These are phyloP conservation scores for Flaveria linearis DNA, from an alignment of 129 eudicot genomes.

Conservation along the genomic window DNA sequence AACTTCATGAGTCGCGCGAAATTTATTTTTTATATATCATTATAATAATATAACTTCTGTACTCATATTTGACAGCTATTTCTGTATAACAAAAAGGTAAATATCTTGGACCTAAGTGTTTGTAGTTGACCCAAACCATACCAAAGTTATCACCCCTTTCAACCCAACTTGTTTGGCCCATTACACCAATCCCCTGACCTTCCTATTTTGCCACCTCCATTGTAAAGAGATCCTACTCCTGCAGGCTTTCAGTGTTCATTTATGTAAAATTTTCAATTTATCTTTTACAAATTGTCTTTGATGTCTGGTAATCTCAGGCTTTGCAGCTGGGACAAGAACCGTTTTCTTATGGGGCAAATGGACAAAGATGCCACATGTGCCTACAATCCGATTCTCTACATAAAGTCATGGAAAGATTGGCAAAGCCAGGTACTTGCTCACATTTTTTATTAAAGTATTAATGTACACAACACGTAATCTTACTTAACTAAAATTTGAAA, in stretches of 20 bases:
- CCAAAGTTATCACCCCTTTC: neutral
- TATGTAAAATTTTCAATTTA: neutral
- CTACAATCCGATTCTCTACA: constrained; percentile 73
- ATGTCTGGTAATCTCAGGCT: constrained; percentile 48
- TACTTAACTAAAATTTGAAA: neutral
- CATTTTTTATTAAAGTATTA: neutral
- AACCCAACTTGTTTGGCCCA: neutral
- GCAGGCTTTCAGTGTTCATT: neutral
- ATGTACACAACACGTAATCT: neutral
- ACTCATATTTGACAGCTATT: neutral
- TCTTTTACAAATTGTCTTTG: neutral
- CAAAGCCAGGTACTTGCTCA: constrained; percentile 63
- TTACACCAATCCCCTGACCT: neutral
- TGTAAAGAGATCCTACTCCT: neutral
- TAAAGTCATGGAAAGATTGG: constrained; percentile 79
- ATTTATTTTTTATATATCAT: neutral
- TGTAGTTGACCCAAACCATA: neutral
- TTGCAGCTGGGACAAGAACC: constrained; percentile 90
- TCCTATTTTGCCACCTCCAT: neutral
- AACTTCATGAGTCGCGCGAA: neutral
- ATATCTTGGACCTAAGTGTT: neutral
- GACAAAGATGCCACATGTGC: constrained; percentile 91
- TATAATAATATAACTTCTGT: neutral
- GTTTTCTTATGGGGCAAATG: constrained; percentile 45
- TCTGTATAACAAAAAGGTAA: neutral